A percentile compares a stretch with the other conserved stretches of the same genome.
Conservation (phyloP, 805 yeast species). For the Zygoascus biomembranicola region DNA sequence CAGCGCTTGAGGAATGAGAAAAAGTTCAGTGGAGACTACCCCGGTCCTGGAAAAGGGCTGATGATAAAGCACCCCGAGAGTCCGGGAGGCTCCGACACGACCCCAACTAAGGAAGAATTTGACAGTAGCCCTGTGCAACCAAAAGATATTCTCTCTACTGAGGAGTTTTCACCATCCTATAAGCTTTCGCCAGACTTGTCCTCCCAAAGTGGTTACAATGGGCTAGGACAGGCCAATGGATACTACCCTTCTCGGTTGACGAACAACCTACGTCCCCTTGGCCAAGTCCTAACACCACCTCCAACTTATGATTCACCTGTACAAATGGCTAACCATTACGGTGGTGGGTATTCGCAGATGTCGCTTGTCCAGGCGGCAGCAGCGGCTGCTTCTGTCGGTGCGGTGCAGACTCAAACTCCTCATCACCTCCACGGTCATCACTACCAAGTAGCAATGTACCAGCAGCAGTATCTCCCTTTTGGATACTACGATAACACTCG, state of each 20-base stretch:
- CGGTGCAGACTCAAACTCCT: background rate
- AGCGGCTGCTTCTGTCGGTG: background rate
- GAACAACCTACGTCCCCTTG: background rate
- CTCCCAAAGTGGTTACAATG: background rate
- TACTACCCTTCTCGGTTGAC: background rate
- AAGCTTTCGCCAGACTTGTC: background rate
- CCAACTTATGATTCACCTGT: background rate
- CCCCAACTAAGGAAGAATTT: background rate
- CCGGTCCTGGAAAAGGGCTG: background rate
- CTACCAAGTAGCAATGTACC: background rate
- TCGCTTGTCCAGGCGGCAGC: background rate
- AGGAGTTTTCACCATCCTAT: background rate
- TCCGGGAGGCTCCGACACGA: background rate
- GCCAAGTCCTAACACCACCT: background rate
- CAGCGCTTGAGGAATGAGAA: background rate
- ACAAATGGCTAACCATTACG: background rate
- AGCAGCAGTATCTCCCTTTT: background rate
- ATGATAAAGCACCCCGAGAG: background rate
- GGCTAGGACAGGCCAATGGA: background rate
- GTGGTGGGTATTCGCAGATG: background rate
- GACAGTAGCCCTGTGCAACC: background rate
- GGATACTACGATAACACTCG: background rate
- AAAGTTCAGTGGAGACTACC: background rate
- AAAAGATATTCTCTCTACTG: background rate
- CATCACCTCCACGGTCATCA: background rate